Percentiles rank a stretch among this genome's conserved stretches.
Evolutionary conservation across 2,329 filamentous ascomycete genomes (phyloP).

Genomic region (Raffaelea albimanens): DNA sequence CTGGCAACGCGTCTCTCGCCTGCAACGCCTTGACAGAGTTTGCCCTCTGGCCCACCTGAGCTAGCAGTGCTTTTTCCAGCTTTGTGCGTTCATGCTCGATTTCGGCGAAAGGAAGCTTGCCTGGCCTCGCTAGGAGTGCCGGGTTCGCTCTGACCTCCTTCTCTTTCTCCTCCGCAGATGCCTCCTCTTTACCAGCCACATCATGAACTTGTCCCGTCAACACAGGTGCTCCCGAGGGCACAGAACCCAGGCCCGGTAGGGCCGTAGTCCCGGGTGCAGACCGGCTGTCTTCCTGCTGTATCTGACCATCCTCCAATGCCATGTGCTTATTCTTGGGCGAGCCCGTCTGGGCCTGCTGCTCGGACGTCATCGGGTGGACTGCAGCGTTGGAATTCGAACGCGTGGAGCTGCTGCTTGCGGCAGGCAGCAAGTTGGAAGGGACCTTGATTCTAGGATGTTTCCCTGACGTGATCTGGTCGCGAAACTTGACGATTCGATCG

Average conservation of each 20-base stretch:
- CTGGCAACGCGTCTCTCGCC: constrained; percentile 43
- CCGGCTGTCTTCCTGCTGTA: constrained; percentile 27
- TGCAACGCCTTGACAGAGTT: constrained; percentile 32
- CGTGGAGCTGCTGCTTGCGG: constrained; percentile 8
- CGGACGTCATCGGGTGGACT: constrained; percentile 1
- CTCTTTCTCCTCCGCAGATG: not conserved
- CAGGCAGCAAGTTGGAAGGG: constrained; percentile 27
- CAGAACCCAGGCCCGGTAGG: constrained; percentile 5
- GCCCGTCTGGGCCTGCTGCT: not conserved
- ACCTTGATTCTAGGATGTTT: constrained; percentile 56
- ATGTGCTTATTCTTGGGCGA: not conserved
- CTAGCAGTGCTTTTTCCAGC: constrained; percentile 66
- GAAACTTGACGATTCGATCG: constrained; percentile 70
- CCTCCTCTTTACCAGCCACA: not conserved
- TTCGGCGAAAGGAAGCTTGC: constrained; percentile 40
- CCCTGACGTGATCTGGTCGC: constrained; percentile 72
- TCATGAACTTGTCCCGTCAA: not conserved
- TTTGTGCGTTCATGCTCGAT: constrained; percentile 69
- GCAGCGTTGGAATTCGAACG: constrained; percentile 9
- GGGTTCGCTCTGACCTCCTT: not conserved
- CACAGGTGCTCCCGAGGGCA: not conserved
- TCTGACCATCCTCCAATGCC: constrained; percentile 21
- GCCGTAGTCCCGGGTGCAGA: constrained; percentile 19
- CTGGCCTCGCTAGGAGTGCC: not conserved
- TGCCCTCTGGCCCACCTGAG: constrained; percentile 61